Evolutionary conservation across 176 grass and related monocot genomes (phyloP).

Genomic region (Alopecurus myosuroides): DNA sequence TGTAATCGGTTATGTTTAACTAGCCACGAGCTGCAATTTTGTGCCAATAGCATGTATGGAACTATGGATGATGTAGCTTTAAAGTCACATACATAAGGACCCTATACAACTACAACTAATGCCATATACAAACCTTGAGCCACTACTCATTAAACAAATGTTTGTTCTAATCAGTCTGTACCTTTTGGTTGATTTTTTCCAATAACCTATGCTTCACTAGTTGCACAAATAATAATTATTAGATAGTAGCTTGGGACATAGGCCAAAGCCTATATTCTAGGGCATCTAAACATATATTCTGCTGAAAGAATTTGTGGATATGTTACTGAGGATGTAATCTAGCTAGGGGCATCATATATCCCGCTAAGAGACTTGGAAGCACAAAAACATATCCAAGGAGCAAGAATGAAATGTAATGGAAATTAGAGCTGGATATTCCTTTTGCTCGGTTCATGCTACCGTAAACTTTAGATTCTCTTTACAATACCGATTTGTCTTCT

Average conservation of each 20-base stretch:
- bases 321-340: constrained; percentile 27
- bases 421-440: background rate
- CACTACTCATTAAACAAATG: constrained; percentile 20
- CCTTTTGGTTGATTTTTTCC: background rate
- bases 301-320: constrained; percentile 20
- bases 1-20: too few species aligned
- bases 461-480: background rate
- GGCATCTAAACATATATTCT: constrained; percentile 33
- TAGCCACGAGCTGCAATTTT: background rate
- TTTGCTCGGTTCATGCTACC: background rate
- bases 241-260: constrained; percentile 4
- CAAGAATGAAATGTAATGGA: background rate
- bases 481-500: background rate
- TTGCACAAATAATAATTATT: constrained; percentile 12
- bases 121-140: background rate
- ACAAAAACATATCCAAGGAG: background rate
- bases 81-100: background rate
- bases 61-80: constrained; percentile 20
- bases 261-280: constrained; percentile 37
- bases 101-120: background rate
- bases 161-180: background rate
- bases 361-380: background rate
- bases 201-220: constrained; percentile 12
- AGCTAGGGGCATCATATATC: constrained; percentile 7
- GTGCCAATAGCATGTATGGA: background rate